Conservation (phyloP, 169 alveolate genomes). For the Cryptosporidium parvum region DNA sequence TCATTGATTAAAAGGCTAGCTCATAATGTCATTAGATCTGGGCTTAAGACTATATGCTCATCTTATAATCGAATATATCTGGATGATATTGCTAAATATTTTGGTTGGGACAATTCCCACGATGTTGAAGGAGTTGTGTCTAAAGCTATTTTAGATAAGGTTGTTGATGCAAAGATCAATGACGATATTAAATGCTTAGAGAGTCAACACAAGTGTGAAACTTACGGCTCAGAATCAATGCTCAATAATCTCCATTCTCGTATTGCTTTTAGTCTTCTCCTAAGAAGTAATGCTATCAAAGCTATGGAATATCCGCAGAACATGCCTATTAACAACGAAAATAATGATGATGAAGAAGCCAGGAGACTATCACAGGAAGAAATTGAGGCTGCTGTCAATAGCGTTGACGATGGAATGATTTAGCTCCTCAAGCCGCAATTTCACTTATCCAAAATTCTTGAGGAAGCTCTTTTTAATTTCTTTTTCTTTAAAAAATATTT, state of each 20-base stretch:
- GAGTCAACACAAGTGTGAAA: slow-evolving; percentile 82
- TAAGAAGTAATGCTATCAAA: slow-evolving; percentile 92
- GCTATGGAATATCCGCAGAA: slow-evolving; percentile 76
- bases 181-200: slow-evolving; percentile 89
- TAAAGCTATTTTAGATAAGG: slow-evolving; percentile 96
- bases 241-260: slow-evolving; percentile 91
- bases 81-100: slow-evolving; percentile 89
- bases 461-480: background rate
- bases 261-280: slow-evolving; percentile 92
- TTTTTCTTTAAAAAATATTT: background rate
- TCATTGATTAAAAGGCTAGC: slow-evolving; percentile 91
- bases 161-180: slow-evolving; percentile 93
- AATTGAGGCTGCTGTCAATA: slow-evolving; percentile 71
- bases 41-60: slow-evolving; percentile 91
- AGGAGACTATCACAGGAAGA: slow-evolving; percentile 74
- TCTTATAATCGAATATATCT: slow-evolving; percentile 92
- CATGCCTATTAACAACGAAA: background rate
- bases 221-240: slow-evolving; percentile 91
- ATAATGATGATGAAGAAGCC: slow-evolving; percentile 50
- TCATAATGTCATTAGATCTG: slow-evolving; percentile 95
- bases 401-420: slow-evolving; percentile 71
- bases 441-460: background rate
- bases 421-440: background rate
- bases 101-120: slow-evolving; percentile 90
- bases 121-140: slow-evolving; percentile 93